phyloP scores from a whole-genome alignment of 805 yeast genomes.

The Lipomyces starkeyi region DNA sequence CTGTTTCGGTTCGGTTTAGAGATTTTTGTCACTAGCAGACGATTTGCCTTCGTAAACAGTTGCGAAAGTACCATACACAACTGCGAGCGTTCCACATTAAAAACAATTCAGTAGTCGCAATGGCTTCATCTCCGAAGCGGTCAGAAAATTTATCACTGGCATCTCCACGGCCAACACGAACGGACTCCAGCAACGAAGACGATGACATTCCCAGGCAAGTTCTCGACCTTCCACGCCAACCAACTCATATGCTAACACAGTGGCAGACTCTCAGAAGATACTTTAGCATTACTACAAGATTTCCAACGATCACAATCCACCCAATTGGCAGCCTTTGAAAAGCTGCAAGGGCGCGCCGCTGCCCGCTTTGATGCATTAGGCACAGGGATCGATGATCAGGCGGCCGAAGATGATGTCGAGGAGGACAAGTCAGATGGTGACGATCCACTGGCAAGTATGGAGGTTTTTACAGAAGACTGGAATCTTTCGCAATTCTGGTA shows the following conservation, averaged over 20 bases:
- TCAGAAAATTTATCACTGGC: neutral
- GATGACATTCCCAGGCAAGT: conserved; percentile 26
- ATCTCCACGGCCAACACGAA: neutral
- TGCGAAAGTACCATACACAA: no score
- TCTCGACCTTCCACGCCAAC: neutral
- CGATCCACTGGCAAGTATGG: conserved; percentile 60
- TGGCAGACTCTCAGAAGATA: conserved; percentile 52
- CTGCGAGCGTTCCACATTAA: no score
- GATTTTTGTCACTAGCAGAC: neutral
- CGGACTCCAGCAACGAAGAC: conserved; percentile 8
- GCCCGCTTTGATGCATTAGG: conserved; percentile 65
- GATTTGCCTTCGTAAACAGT: no score
- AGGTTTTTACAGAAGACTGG: conserved; percentile 89
- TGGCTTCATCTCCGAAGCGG: neutral
- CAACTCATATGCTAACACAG: neutral
- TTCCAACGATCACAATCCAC: conserved; percentile 69
- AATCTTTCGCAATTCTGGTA: conserved; percentile 92
- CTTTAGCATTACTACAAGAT: conserved; percentile 63
- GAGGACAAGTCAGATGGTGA: conserved; percentile 89
- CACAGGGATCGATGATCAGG: conserved; percentile 57
- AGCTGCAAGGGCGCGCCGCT: conserved; percentile 63
- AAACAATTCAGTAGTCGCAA: neutral
- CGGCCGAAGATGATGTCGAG: conserved; percentile 92
- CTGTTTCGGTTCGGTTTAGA: neutral
- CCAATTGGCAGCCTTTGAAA: conserved; percentile 61